phyloP scores from a whole-genome alignment of 2,329 filamentous ascomycete species.

The Xylaria sp. region DNA sequence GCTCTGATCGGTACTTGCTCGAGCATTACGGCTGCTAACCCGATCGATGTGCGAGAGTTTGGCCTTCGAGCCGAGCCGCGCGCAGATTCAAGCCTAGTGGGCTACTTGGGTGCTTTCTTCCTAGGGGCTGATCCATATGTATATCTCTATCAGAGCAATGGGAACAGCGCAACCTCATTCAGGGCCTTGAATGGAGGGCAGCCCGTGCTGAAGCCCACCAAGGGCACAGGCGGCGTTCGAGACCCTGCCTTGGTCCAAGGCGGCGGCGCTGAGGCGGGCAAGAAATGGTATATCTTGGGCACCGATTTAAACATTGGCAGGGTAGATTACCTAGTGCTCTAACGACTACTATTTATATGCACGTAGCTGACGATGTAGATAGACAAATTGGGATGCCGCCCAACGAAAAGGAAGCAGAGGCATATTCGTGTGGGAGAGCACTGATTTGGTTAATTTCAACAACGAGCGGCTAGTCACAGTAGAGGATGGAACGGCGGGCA shows the following conservation, averaged over 20 bases:
- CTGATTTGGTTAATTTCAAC: conserved; percentile 62
- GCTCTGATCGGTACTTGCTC: conserved; percentile 34
- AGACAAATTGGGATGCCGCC: conserved; percentile 64
- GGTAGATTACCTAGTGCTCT: conserved; percentile 41
- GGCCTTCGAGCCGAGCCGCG: conserved; percentile 44
- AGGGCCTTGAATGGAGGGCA: conserved; percentile 60
- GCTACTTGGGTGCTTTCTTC: conserved; percentile 67
- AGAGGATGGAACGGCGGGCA: conserved; percentile 64
- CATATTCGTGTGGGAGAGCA: conserved; percentile 67
- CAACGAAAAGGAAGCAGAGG: conserved; percentile 62
- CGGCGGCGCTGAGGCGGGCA: conserved; percentile 58
- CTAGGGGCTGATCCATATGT: conserved; percentile 64
- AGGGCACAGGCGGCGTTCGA: conserved; percentile 63
- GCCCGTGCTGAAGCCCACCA: conserved; percentile 61
- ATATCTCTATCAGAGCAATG: conserved; percentile 65
- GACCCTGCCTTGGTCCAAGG: conserved; percentile 63
- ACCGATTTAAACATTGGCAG: conserved; percentile 65
- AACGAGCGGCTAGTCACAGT: conserved; percentile 61
- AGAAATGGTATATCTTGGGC: conserved; percentile 67
- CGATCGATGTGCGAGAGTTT: conserved; percentile 44
- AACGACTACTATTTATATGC: neutral
- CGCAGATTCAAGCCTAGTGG: conserved; percentile 56
- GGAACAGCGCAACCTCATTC: conserved; percentile 62
- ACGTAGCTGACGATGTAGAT: conserved; percentile 25
- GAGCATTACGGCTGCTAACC: conserved; percentile 29